Evolutionary conservation across 1,284 basidiomycete species (phyloP), one percentile per base, ranked within the genome.

Genomic region (Mycosarcoma maydis): DNA sequence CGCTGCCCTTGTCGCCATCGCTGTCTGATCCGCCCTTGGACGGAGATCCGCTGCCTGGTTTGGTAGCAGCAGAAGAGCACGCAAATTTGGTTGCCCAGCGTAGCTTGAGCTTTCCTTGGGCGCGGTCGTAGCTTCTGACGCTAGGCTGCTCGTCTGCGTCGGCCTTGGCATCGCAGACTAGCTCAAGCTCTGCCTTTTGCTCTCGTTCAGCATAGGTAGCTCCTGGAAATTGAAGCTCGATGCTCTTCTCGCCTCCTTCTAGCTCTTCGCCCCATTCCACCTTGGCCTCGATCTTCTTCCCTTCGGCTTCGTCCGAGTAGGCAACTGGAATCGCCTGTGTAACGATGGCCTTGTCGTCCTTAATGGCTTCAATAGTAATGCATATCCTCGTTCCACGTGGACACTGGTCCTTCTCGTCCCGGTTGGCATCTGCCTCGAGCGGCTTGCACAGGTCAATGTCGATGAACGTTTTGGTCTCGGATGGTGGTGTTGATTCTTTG

Each of bases 241-340:
- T 55, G 47, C 55, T 58, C 55, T 56, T 62, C 37, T 72, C 69
- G n/a, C 59, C 69, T 3, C 64, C 64, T 37, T 68, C 69, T 20
- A 62, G 59, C 39, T 61, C 57, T 27, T 71, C 43, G 4, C 68
- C 62, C 62, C 50, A 62, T 33, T 62, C 54, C 3, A 57, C 64
- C n/a, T 64, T 51, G 17, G 64, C 69, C 3, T 72, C 59, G 55
- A 72, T 64, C 55, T 54, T 62, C 43, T 32, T 51, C 0, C 59
- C 59, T 13, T 53, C 59, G 14, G 59, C 58, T 9, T 62, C 64
- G 52, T 58, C 69, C 10, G 69, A 67, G 23, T 58, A 72, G 5
- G 64, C 69, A 41, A 72, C 69, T 9, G 69, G 69, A n/a, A 72
- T 72, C 17, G 69, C 69, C 38, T 72, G 69, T 4, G 59, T 67